Base-by-base conservation (phyloP, 2,329 filamentous ascomycete species). In the Chaetomium sp. region DNA sequence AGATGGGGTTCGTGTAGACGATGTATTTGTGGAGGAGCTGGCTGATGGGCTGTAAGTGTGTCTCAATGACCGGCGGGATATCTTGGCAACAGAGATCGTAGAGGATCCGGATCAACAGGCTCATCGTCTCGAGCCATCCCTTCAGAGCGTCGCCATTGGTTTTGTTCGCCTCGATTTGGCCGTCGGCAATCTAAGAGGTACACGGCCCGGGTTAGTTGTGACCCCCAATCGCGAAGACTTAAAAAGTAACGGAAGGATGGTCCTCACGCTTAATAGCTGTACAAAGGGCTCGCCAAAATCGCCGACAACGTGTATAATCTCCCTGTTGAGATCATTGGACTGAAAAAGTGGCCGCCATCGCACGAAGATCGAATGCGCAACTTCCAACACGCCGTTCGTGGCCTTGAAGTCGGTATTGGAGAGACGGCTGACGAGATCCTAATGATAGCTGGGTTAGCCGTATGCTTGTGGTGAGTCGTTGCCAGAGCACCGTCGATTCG, bases 1-100 rank as follows among this genome's bases (percentile, higher is more conserved):
- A 77, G 10, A 91, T 71, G n/a, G 85, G 78, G 70, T 95, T 96
- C 64, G 90, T 82, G 72, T 96, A 99, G 19, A 83, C 85, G 53
- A 99, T 80, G 71, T 99, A 99, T 71, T 96, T 97, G 74, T 96
- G 87, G 12, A 97, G 79, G 11, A 97, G 78, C 27, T 79, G 77
- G 14, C 89, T 87, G 62, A 99, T 88, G 60, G 82, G 82, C 48
- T 78, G 73, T 19, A 99, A 79, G 67, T 95, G 88, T 62, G 95
- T 87, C 76, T 99, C 94, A 70, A 99, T 95, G 64, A 94, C 86
- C 2, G 92, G 91, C 12, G 94, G 91, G 64, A 99, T 80, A 70
- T 99, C 94, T 70, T 99, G 95, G 68, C 87, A 96, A n/a, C 91
- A 96, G 52, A 99, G 84, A 71, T 99, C 95, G 74, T 94, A 94